Evolutionary conservation across 495 filamentous ascomycete genomes (phyloP).

Genomic region (Cercophora scortea): DNA sequence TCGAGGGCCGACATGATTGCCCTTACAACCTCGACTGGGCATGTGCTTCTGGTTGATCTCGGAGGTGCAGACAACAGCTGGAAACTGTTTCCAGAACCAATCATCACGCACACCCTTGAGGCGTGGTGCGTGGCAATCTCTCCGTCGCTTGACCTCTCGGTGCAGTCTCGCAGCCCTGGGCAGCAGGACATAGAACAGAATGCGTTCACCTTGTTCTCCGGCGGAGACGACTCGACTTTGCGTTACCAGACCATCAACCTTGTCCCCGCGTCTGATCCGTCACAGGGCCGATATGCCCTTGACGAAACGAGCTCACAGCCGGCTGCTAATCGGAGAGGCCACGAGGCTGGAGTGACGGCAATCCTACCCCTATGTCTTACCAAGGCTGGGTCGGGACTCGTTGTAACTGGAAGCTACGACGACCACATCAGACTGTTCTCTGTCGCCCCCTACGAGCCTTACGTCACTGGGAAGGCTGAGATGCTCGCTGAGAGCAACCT

Average conservation of each 20-base stretch:
- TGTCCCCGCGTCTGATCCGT: slow-evolving; percentile 1
- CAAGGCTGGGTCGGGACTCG: slow-evolving; percentile 35
- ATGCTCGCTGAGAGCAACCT: slow-evolving; percentile 58
- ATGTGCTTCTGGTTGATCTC: slow-evolving; percentile 43
- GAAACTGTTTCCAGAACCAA: slow-evolving; percentile 15
- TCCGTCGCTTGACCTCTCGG: slow-evolving; percentile 1
- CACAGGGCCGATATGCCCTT: slow-evolving; percentile 27
- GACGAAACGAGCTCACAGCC: slow-evolving; percentile 21
- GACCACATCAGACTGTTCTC: slow-evolving; percentile 65
- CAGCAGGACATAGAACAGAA: not conserved
- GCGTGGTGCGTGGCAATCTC: slow-evolving; percentile 61
- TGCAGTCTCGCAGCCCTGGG: not conserved
- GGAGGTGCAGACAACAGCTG: slow-evolving; percentile 18
- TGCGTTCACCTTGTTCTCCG: slow-evolving; percentile 45
- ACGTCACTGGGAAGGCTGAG: slow-evolving; percentile 17
- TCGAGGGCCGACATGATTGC: slow-evolving; percentile 40
- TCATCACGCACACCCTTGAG: slow-evolving; percentile 45
- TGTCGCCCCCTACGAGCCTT: slow-evolving; percentile 28
- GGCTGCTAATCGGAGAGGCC: slow-evolving; percentile 38
- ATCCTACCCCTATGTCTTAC: slow-evolving; percentile 58
- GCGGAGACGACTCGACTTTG: slow-evolving; percentile 60
- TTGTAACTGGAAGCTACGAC: slow-evolving; percentile 90
- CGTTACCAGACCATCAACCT: slow-evolving; percentile 22
- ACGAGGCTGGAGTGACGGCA: slow-evolving; percentile 80
- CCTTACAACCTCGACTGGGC: slow-evolving; percentile 61